Conservation (phyloP, 106 monocot species). For the Dendrobium nobile region DNA sequence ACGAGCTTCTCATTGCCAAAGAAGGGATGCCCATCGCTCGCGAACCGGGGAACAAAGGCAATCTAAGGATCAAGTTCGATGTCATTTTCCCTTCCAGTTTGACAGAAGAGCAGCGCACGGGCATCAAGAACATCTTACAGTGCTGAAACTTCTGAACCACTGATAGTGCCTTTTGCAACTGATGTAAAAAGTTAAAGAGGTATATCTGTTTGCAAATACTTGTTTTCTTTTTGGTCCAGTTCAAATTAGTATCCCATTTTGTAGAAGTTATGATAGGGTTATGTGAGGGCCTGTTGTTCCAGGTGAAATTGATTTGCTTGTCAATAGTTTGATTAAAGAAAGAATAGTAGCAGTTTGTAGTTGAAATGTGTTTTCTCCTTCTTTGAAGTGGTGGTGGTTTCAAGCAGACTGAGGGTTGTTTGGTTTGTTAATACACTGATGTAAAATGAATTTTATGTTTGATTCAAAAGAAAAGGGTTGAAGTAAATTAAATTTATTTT, state of each 20-base stretch:
- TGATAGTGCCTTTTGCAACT: neutral
- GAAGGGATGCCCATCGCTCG: slow-evolving; percentile 59
- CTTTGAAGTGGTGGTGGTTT: neutral
- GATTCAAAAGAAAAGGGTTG: too few relatives aligned
- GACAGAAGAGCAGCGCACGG: slow-evolving; percentile 28
- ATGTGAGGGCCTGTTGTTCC: neutral
- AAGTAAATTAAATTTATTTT: too few relatives aligned
- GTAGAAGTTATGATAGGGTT: neutral
- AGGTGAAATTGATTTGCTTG: neutral
- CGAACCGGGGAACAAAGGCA: slow-evolving; percentile 34
- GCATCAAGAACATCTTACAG: slow-evolving; percentile 8
- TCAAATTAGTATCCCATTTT: neutral
- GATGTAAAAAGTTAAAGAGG: neutral
- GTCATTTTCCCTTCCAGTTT: slow-evolving; percentile 44
- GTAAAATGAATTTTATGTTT: too few relatives aligned
- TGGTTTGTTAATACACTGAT: too few relatives aligned
- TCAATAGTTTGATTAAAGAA: too few relatives aligned
- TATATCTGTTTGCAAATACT: neutral
- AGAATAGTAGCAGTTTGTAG: neutral
- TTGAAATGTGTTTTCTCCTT: neutral
- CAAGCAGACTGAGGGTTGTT: too few relatives aligned
- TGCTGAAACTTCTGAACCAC: neutral
- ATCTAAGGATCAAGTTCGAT: slow-evolving; percentile 48
- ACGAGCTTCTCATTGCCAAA: slow-evolving; percentile 35
- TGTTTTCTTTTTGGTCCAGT: neutral